A percentile compares a stretch with the other conserved stretches of the same genome.
These are phyloP conservation scores for Colletotrichum endophyticum DNA, from an alignment of 2,329 filamentous ascomycete genomes.

Conservation along the genomic window DNA sequence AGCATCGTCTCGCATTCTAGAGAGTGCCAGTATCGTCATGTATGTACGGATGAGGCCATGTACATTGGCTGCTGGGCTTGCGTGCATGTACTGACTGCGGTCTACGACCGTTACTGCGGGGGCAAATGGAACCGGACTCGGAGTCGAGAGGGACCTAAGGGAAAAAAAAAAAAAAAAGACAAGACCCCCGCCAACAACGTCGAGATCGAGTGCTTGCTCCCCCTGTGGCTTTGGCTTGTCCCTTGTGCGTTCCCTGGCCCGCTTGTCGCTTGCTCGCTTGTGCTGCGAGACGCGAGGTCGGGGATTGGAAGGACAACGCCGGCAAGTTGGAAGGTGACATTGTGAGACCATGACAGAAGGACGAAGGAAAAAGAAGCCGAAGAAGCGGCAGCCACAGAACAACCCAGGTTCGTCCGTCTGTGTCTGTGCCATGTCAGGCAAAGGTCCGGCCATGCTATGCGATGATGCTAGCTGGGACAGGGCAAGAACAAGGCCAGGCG, in stretches of 20 bases:
- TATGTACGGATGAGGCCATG: constrained; percentile 11
- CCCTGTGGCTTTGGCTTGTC: neutral
- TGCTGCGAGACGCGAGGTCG: constrained; percentile 17
- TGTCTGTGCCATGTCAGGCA: constrained; percentile 13
- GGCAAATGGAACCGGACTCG: neutral
- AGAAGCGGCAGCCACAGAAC: neutral
- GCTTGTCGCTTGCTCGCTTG: constrained; percentile 32
- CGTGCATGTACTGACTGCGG: neutral
- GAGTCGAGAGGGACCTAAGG: neutral
- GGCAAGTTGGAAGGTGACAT: constrained; percentile 18
- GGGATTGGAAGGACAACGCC: constrained; percentile 6
- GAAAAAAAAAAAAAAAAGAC: neutral
- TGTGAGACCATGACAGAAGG: constrained; percentile 2
- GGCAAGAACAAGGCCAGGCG: neutral
- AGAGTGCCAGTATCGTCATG: neutral
- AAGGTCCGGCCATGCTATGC: constrained; percentile 4
- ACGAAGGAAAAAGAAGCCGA: neutral
- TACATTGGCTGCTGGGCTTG: constrained; percentile 1
- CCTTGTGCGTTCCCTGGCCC: neutral
- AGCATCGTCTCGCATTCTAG: neutral
- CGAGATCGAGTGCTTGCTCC: neutral
- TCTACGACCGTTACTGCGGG: neutral
- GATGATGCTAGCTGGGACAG: constrained; percentile 8
- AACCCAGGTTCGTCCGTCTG: neutral
- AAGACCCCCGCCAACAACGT: neutral